phyloP scores from a whole-genome alignment of 495 filamentous ascomycete species.

The Margaritispora aquatica region DNA sequence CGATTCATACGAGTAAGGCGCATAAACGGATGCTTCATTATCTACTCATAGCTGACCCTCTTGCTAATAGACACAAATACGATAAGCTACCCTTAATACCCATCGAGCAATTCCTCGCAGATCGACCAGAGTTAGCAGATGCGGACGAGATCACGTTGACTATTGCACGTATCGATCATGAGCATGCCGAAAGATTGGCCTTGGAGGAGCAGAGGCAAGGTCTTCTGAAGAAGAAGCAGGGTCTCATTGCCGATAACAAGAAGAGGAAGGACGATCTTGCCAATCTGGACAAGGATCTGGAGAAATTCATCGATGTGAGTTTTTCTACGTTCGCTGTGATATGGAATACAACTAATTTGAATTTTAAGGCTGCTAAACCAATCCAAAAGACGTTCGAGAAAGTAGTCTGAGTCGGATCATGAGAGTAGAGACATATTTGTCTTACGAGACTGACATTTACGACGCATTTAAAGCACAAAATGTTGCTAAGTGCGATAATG shows the following conservation, averaged over 20 bases:
- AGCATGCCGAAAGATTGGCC: conserved; percentile 76
- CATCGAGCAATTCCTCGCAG: conserved; percentile 70
- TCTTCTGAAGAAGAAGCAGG: conserved; percentile 84
- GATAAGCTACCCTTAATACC: conserved; percentile 77
- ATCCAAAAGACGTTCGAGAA: conserved; percentile 81
- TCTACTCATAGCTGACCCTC: not conserved
- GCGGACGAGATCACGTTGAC: conserved; percentile 73
- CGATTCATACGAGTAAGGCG: conserved; percentile 81
- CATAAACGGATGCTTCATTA: not conserved
- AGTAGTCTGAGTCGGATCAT: conserved; percentile 35
- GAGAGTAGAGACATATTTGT: not conserved
- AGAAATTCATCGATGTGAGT: conserved; percentile 78
- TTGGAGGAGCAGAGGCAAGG: conserved; percentile 83
- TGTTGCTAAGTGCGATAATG: not conserved
- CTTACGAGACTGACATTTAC: not conserved
- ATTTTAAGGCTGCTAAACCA: conserved; percentile 67
- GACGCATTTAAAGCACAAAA: too few relatives aligned
- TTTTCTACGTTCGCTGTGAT: not conserved
- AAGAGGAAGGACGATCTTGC: conserved; percentile 89
- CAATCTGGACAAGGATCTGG: conserved; percentile 80
- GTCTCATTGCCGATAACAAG: conserved; percentile 88
- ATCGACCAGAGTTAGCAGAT: conserved; percentile 68
- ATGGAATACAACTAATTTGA: not conserved
- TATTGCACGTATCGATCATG: conserved; percentile 88
- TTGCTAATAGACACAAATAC: conserved; percentile 73